A percentile compares a stretch with the other conserved stretches of the same genome.
Evolutionary conservation across 2,329 filamentous ascomycete genomes (phyloP).

Genomic region (Alternaria alternata): DNA sequence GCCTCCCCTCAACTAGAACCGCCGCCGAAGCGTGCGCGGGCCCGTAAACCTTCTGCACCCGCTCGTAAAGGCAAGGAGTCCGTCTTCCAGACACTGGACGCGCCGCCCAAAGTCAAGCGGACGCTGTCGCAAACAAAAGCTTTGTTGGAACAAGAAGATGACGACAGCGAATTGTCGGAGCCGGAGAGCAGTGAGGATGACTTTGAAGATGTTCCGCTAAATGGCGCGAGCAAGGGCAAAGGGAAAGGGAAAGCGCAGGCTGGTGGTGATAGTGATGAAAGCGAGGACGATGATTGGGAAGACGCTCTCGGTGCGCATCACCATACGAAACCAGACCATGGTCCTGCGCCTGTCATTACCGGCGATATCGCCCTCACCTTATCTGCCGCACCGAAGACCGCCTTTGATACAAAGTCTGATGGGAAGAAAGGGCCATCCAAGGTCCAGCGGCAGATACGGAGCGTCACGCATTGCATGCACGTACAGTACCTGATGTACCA

Average conservation of each 20-base stretch:
- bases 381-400: conserved; percentile 32
- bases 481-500: conserved; percentile 89
- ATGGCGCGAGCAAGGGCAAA: conserved; percentile 44
- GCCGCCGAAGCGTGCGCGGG: conserved; percentile 35
- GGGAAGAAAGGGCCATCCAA: conserved; percentile 86
- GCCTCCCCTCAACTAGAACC: conserved; percentile 55
- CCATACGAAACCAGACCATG: conserved; percentile 40
- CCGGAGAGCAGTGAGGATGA: conserved; percentile 55
- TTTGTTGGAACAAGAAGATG: conserved; percentile 52
- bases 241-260: conserved; percentile 56
- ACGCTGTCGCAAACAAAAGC: conserved; percentile 46
- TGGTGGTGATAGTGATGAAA: conserved; percentile 44
- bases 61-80: conserved; percentile 46
- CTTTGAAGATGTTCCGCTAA: conserved; percentile 58
- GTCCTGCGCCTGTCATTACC: conserved; percentile 59
- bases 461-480: conserved; percentile 85
- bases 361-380: conserved; percentile 80
- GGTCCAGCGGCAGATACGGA: conserved; percentile 78
- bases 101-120: conserved; percentile 45
- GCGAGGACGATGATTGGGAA: conserved; percentile 52
- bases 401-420: conserved; percentile 54
- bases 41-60: conserved; percentile 25
- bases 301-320: conserved; percentile 50
- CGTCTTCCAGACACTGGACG: conserved; percentile 57
- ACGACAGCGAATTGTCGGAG: conserved; percentile 53